These are phyloP conservation scores for Phycomyces nitens DNA, from an alignment of 192 early-diverging fungal species.

Conservation along the genomic window DNA sequence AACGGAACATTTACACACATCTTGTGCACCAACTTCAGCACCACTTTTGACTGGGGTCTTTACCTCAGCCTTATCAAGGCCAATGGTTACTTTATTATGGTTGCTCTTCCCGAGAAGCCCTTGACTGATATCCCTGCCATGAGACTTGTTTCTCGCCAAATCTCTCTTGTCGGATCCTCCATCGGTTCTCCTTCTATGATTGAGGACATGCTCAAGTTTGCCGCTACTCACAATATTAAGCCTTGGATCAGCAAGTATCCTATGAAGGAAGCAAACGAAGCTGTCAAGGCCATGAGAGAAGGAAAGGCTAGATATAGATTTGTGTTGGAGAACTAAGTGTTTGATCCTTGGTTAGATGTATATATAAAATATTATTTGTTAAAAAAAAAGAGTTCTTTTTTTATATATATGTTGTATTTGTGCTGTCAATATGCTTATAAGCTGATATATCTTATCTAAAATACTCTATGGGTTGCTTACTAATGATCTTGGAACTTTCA, in stretches of 20 bases:
- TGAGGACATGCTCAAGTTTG: slow-evolving; percentile 57
- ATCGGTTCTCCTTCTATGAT: slow-evolving; percentile 52
- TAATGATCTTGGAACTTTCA: too few relatives aligned
- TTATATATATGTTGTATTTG: too few relatives aligned
- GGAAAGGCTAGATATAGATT: slow-evolving; percentile 67
- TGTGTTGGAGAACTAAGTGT: slow-evolving; percentile 59
- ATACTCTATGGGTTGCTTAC: too few relatives aligned
- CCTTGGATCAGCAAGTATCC: slow-evolving; percentile 51
- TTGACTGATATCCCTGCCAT: slow-evolving; percentile 17
- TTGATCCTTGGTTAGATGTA: too few relatives aligned
- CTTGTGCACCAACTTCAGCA: slow-evolving; percentile 13
- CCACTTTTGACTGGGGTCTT: slow-evolving; percentile 16
- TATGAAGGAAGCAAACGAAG: slow-evolving; percentile 62
- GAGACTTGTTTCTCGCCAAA: slow-evolving; percentile 19
- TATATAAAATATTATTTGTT: too few relatives aligned
- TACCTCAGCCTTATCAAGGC: slow-evolving; percentile 12
- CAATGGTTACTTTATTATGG: slow-evolving; percentile 58
- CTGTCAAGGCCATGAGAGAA: slow-evolving; percentile 53
- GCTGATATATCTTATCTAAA: too few relatives aligned
- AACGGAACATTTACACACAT: slow-evolving; percentile 28
- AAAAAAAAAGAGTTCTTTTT: too few relatives aligned
- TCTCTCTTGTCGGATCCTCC: slow-evolving; percentile 49
- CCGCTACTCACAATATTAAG: slow-evolving; percentile 50
- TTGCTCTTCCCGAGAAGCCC: slow-evolving; percentile 54
- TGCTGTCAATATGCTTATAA: too few relatives aligned